Conservation (phyloP, 2,329 filamentous ascomycete genomes). For the Periconia sp. region DNA sequence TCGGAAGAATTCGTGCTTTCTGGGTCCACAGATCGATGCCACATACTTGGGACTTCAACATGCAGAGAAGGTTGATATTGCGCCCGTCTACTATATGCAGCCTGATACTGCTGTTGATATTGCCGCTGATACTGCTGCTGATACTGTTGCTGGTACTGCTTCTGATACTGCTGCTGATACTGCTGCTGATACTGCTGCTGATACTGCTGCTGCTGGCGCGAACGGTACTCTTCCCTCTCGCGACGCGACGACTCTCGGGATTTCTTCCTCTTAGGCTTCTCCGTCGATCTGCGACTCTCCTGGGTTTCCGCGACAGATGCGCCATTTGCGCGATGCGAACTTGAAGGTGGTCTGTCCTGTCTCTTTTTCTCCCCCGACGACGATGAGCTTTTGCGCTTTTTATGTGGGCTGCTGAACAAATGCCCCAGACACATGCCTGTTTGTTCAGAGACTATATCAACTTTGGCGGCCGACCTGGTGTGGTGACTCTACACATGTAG, state of each 20-base stretch:
- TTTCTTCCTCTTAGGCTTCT: constrained; percentile 30
- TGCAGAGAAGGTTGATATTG: constrained; percentile 4
- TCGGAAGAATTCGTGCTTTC: constrained; percentile 37
- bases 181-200: too few species aligned
- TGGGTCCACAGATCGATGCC: constrained; percentile 33
- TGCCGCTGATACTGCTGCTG: too few species aligned
- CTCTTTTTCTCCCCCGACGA: constrained; percentile 39
- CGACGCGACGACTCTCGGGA: constrained; percentile 33
- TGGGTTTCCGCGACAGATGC: constrained; percentile 28
- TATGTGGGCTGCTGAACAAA: constrained; percentile 36
- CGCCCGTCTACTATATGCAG: constrained; percentile 14
- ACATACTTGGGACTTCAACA: constrained; percentile 24
- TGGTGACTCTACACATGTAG: constrained; percentile 28
- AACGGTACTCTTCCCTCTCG: constrained; percentile 26
- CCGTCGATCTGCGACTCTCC: constrained; percentile 40
- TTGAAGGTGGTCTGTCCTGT: constrained; percentile 26
- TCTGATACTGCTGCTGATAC: too few species aligned
- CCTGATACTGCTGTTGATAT: too few species aligned
- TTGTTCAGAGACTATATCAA: constrained; percentile 26
- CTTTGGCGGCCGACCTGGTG: constrained; percentile 16
- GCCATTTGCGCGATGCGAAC: constrained; percentile 31
- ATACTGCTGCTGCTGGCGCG: constrained; percentile 23
- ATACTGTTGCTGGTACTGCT: too few species aligned
- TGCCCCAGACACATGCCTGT: constrained; percentile 47
- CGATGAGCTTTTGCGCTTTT: constrained; percentile 34